Evolutionary conservation across 768 basidiomycete genomes (phyloP).

Genomic region (Gautieria morchelliformis): DNA sequence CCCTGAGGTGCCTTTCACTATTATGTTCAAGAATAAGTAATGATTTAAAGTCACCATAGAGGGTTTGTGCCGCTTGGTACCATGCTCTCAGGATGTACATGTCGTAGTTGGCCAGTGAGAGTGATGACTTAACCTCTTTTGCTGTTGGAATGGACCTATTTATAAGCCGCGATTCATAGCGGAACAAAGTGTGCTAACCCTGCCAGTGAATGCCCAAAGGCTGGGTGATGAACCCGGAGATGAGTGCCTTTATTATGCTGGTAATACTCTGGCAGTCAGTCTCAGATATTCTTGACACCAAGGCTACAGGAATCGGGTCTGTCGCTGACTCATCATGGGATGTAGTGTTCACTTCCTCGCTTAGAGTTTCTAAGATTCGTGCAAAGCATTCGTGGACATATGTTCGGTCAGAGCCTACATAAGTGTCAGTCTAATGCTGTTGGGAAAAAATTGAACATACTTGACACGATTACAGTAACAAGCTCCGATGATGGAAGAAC

Average conservation of each 20-base stretch:
- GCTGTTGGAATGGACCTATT: slow-evolving; percentile 16
- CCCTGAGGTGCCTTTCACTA: slow-evolving; percentile 8
- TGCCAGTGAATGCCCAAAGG: slow-evolving; percentile 20
- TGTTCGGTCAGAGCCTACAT: slow-evolving; percentile 22
- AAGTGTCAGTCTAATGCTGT: neutral
- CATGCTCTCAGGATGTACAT: slow-evolving; percentile 50
- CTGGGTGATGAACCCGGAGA: slow-evolving; percentile 42
- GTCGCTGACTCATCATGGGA: slow-evolving; percentile 4
- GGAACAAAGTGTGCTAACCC: slow-evolving; percentile 11
- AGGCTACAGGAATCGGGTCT: slow-evolving; percentile 15
- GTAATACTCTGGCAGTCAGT: slow-evolving; percentile 45
- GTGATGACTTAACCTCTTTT: slow-evolving; percentile 36
- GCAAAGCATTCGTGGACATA: slow-evolving; percentile 13
- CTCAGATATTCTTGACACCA: slow-evolving; percentile 44
- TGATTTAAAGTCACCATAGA: slow-evolving; percentile 25
- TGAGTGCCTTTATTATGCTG: slow-evolving; percentile 44
- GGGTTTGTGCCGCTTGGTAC: slow-evolving; percentile 36
- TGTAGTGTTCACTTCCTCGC: slow-evolving; percentile 14
- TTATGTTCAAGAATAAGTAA: slow-evolving; percentile 5
- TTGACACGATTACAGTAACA: slow-evolving; percentile 47
- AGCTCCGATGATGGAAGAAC: slow-evolving; percentile 53
- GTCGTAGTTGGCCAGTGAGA: slow-evolving; percentile 52
- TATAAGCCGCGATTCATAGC: neutral
- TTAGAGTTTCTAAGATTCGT: neutral
- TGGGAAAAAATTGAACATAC: slow-evolving; percentile 25